Conservation (phyloP, 2,329 filamentous ascomycete species). For the Sclerotinia trifoliorum region DNA sequence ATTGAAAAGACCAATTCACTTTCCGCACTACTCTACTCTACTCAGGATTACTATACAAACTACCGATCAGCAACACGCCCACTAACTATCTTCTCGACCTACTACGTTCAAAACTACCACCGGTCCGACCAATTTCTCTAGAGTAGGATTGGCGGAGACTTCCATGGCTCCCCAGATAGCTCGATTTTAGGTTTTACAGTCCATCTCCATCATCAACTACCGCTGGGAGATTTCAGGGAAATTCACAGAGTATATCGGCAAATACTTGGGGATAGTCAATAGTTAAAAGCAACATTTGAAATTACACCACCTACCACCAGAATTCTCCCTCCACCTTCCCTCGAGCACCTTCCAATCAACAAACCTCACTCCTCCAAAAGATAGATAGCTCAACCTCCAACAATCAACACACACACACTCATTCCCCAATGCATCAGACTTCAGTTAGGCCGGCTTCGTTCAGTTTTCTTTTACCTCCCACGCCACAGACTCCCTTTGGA, state of each 20-base stretch:
- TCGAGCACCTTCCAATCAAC: not conserved
- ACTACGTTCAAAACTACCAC: not conserved
- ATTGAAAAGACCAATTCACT: not conserved
- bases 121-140: not conserved
- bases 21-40: not conserved
- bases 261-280: not conserved
- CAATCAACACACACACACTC: conserved; percentile 6
- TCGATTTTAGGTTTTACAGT: not conserved
- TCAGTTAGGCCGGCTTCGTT: conserved; percentile 36
- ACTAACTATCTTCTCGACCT: not conserved
- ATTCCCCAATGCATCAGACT: conserved; percentile 40
- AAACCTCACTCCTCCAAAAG: conserved; percentile 11
- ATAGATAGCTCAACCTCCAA: not conserved
- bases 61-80: not conserved
- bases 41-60: not conserved
- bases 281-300: not conserved
- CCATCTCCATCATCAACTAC: not conserved
- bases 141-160: not conserved
- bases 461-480: conserved; percentile 34
- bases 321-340: not conserved
- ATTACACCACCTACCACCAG: not conserved
- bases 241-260: conserved; percentile 22
- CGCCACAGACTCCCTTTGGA: conserved; percentile 25
- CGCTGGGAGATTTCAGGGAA: conserved; percentile 26
- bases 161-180: not conserved